These are phyloP conservation scores for Leccinum subrobustum DNA, from an alignment of 1,284 basidiomycete genomes.

Conservation along the genomic window DNA sequence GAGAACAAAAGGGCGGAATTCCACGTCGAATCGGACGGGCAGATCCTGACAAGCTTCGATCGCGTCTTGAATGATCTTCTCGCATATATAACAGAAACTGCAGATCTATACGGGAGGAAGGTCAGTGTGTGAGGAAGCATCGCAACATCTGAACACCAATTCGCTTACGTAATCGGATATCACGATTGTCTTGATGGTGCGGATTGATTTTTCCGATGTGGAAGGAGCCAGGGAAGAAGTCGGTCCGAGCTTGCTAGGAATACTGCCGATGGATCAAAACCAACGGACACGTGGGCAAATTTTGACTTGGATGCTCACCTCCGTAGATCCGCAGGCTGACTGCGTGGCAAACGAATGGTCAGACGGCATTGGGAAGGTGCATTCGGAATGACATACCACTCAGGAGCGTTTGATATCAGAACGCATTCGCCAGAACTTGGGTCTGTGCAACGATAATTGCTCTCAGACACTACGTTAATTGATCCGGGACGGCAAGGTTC, in stretches of 20 bases:
- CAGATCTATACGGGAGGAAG: slow-evolving; percentile 50
- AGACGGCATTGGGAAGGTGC: neutral
- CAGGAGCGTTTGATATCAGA: neutral
- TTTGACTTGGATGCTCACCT: slow-evolving; percentile 14
- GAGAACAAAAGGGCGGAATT: slow-evolving; percentile 70
- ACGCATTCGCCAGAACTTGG: neutral
- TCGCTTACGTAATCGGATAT: slow-evolving; percentile 66
- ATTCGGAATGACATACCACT: slow-evolving; percentile 12
- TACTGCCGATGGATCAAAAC: slow-evolving; percentile 9
- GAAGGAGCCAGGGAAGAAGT: neutral
- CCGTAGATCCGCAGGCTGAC: slow-evolving; percentile 12
- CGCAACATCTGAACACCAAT: neutral
- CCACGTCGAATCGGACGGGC: slow-evolving; percentile 65
- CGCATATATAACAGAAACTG: slow-evolving; percentile 74
- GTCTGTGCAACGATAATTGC: slow-evolving; percentile 22
- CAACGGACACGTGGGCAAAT: neutral
- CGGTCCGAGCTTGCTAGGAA: slow-evolving; percentile 21
- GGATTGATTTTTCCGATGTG: slow-evolving; percentile 24
- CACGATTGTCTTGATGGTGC: slow-evolving; percentile 61
- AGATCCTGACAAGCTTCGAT: slow-evolving; percentile 59
- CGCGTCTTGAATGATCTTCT: slow-evolving; percentile 66
- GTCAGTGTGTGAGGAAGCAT: slow-evolving; percentile 6
- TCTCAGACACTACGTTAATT: slow-evolving; percentile 28
- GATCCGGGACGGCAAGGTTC: slow-evolving; percentile 6
- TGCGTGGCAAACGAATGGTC: neutral